phyloP scores from a whole-genome alignment of 2,329 filamentous ascomycete genomes.

The Malbranchea zuffiana region DNA sequence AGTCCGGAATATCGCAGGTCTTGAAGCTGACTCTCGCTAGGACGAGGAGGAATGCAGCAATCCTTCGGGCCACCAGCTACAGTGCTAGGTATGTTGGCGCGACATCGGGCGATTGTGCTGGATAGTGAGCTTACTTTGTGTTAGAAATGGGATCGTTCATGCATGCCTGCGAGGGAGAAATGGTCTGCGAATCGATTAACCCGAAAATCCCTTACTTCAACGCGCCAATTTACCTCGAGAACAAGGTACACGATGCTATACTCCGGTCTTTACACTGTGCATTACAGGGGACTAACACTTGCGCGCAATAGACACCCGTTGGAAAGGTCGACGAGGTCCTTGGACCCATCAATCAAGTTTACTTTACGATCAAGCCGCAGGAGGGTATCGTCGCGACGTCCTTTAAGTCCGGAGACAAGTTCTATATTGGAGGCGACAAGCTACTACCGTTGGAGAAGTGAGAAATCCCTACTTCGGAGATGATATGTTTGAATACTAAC shows the following conservation, averaged over 20 bases:
- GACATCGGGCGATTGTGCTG: slow-evolving; percentile 3
- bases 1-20: slow-evolving; percentile 15
- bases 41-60: slow-evolving; percentile 51
- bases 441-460: slow-evolving; percentile 81
- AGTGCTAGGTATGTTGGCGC: slow-evolving; percentile 42
- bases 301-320: slow-evolving; percentile 54
- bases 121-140: slow-evolving; percentile 21
- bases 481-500: slow-evolving; percentile 17
- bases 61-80: slow-evolving; percentile 53
- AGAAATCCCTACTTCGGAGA: slow-evolving; percentile 13
- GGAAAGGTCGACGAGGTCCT: slow-evolving; percentile 98
- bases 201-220: slow-evolving; percentile 98
- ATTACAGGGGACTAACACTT: background rate
- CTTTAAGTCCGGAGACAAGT: slow-evolving; percentile 95
- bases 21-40: slow-evolving; percentile 25
- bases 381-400: slow-evolving; percentile 91
- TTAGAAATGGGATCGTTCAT: slow-evolving; percentile 87
- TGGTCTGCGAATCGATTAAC: slow-evolving; percentile 93
- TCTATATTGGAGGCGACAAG: slow-evolving; percentile 92
- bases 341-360: slow-evolving; percentile 93
- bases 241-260: slow-evolving; percentile 57
- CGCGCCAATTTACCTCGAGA: slow-evolving; percentile 96
- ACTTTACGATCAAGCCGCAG: slow-evolving; percentile 94
- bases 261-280: background rate
- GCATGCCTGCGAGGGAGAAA: slow-evolving; percentile 93